A percentile compares a stretch with the other conserved stretches of the same genome.
Conservation (phyloP, 2,329 filamentous ascomycete genomes). For the Rhynchosporium graminicola region DNA sequence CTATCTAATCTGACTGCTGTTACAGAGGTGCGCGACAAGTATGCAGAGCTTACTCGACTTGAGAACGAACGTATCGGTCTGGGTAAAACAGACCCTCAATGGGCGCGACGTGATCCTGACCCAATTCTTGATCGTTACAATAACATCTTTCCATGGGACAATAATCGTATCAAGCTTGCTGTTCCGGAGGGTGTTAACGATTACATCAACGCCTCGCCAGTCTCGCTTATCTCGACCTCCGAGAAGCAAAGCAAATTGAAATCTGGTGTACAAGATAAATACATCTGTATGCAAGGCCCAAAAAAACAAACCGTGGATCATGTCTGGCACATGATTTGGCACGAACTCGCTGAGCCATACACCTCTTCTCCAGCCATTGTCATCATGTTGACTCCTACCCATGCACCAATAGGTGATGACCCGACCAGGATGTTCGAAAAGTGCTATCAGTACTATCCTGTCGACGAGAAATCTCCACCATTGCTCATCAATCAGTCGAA, state of each 20-base stretch:
- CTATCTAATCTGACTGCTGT: slow-evolving; percentile 21
- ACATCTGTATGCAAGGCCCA: slow-evolving; percentile 94
- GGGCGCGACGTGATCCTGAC: slow-evolving; percentile 59
- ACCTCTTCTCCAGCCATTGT: slow-evolving; percentile 75
- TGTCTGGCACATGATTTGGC: slow-evolving; percentile 94
- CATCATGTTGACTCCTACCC: slow-evolving; percentile 90
- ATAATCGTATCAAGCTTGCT: slow-evolving; percentile 78
- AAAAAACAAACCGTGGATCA: slow-evolving; percentile 74
- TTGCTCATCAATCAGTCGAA: slow-evolving; percentile 61
- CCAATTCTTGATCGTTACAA: slow-evolving; percentile 76
- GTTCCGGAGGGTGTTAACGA: slow-evolving; percentile 74
- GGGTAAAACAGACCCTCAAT: slow-evolving; percentile 44
- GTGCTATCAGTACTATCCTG: slow-evolving; percentile 90
- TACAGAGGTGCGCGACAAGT: slow-evolving; percentile 57
- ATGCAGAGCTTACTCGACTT: slow-evolving; percentile 62
- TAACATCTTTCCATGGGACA: slow-evolving; percentile 88
- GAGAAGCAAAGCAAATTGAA: slow-evolving; percentile 34
- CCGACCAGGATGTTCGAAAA: slow-evolving; percentile 61
- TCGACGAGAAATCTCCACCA: slow-evolving; percentile 52
- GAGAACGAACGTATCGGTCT: slow-evolving; percentile 43
- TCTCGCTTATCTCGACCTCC: slow-evolving; percentile 47
- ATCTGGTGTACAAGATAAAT: slow-evolving; percentile 48
- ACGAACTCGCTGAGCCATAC: slow-evolving; percentile 54
- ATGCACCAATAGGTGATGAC: slow-evolving; percentile 47
- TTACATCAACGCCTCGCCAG: slow-evolving; percentile 80